phyloP scores from a whole-genome alignment of 177 flowering plant genomes.

The Vitis hybrid region DNA sequence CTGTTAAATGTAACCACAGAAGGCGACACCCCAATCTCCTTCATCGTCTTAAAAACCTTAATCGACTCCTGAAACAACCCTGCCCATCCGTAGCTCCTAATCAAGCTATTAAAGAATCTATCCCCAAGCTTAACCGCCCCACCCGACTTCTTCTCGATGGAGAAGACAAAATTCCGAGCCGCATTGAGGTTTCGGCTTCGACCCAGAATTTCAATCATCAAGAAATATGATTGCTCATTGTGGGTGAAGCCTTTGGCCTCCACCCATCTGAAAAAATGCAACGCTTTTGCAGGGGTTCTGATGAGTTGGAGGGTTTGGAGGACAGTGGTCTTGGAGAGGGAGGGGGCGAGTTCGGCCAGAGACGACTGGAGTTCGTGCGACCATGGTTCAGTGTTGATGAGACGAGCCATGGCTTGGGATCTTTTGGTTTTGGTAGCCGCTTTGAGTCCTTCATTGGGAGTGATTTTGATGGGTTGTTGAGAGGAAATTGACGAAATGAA shows the following conservation, averaged over 20 bases:
- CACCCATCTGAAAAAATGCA: conserved; percentile 64
- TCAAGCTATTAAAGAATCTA: conserved; percentile 64
- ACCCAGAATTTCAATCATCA: conserved; percentile 56
- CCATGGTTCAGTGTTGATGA: conserved; percentile 61
- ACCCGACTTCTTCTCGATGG: conserved; percentile 45
- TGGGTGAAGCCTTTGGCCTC: conserved; percentile 34
- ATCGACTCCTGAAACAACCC: conserved; percentile 73
- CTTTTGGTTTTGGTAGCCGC: conserved; percentile 30
- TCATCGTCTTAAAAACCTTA: conserved; percentile 55
- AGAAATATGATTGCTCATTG: conserved; percentile 43
- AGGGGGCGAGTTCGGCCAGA: conserved; percentile 36
- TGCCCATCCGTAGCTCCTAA: conserved; percentile 59
- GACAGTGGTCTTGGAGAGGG: conserved; percentile 58
- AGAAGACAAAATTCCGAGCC: conserved; percentile 59
- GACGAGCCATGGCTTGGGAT: conserved; percentile 37
- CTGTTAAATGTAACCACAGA: conserved; percentile 64
- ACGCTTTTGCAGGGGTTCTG: conserved; percentile 42
- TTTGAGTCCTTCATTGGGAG: conserved; percentile 7
- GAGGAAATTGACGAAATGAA: background rate
- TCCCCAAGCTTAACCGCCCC: conserved; percentile 47
- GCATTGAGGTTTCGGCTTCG: conserved; percentile 54
- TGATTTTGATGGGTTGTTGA: background rate
- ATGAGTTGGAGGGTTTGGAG: conserved; percentile 53
- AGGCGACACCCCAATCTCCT: conserved; percentile 48
- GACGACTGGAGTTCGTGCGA: conserved; percentile 44